Evolutionary conservation across 768 basidiomycete genomes (phyloP), one percentile per base, ranked within the genome.

Genomic region (Mycena metata): DNA sequence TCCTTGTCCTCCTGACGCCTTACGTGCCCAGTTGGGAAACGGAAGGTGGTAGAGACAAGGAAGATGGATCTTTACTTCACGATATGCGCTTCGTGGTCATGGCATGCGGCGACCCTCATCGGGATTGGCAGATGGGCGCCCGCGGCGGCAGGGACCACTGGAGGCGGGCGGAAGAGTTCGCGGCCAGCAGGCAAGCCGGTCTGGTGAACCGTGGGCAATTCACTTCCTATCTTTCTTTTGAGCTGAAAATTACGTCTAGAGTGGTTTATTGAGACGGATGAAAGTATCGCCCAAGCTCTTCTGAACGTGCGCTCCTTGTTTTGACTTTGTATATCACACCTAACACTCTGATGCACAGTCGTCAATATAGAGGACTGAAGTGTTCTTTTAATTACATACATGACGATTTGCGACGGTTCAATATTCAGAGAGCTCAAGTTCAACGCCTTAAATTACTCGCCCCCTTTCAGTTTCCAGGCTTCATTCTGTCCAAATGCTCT

Each of bases 101-200:
- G 54, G 0, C n/a, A 12, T 24, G 36, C 24, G 9, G 3, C 13
- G 15, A 21, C 19, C 5, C 5, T 16, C 54, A 55, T 15, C 6
- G 5, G 39, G 54, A 41, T 19, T 41, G 54, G 54, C 54, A 55
- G 24, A 55, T 19, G 54, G 54, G 39, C 36, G 54, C 15, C 2
- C 54, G 39, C 15, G 7, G 35, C 5, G 54, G 54, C 54, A 12
- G 24, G 23, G 54, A 55, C 39, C 13, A 41, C 23, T 55, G 54
- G 54, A 6, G 5, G n/a, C 54, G 54, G 13, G 54, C 54, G 21
- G 54, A 55, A 55, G 36, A 55, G 11, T 55, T 41, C 8, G 36
- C 23, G 36, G 54, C 54, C 9, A 19, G 15, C 5, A 36, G 52
- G 9, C 5, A 35, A 54, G 10, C 13, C 2, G 52, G 52, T n/a